Evolutionary conservation across 202 grass and related monocot species (phyloP), one percentile per base, ranked within the genome.

Genomic region (Dendrocalamus latiflorus): DNA sequence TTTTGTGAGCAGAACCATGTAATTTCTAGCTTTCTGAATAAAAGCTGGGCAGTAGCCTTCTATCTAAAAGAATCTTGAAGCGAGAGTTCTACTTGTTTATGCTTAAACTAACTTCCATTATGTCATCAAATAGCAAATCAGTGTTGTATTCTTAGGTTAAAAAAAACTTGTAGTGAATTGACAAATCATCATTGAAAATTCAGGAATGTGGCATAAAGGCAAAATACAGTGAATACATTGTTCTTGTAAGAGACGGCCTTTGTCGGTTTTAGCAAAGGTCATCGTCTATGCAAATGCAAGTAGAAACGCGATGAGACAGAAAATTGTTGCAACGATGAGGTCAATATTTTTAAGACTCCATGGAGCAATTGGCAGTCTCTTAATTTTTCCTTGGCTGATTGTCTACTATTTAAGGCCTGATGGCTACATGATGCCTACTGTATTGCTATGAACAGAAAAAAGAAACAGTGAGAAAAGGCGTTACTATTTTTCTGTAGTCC

Each of bases 241-340:
- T 80, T 84, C 51, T 75, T 49, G 58, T 65, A 71, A 24, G 66
- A 3, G 37, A 48, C 67, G 82, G 56, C 37, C 37, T 57, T 78
- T 77, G 83, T 82, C 83, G n/a, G 57, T 67, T 82, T 42, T 24
- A 25, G 6, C 78, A 77, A 89, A 58, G 24, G 65, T 75, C 39
- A 77, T 67, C 9, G 17, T 53, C 73, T 67, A 62, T 62, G 83
- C 79, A 78, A 58, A 74, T 9, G n/a, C 41, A 50, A 38, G 39
- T 36, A 74, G 24, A 73, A 20, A 11, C 26, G 58, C 55, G 57
- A 76, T 50, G 65, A 76, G 53, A 64, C 22, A 16, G 17, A 42
- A 14, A 54, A n/a, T 47, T 47, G 20, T 47, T 74, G 25, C 34
- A 57, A 54, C 26, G 16, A 68, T 17, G 28, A 41, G 60, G 20